Conservation (phyloP, 1,284 basidiomycete genomes). For the Neolentinus lepideus region DNA sequence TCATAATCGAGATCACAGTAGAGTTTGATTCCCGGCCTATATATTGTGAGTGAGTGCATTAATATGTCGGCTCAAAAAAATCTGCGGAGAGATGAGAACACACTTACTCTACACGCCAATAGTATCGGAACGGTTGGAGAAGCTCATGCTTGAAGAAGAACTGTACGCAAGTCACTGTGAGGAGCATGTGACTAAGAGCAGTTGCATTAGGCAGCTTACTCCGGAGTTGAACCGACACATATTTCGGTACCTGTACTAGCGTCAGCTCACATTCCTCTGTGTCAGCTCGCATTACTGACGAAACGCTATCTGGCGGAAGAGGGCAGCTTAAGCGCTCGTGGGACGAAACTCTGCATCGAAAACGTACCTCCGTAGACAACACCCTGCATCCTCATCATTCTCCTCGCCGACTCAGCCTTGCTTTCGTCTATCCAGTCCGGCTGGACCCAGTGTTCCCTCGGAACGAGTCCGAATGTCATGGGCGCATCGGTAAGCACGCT, state of each 20-base stretch:
- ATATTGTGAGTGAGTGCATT: constrained; percentile 10
- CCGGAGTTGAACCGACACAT: constrained; percentile 87
- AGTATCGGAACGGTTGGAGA: constrained; percentile 44
- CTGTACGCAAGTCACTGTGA: constrained; percentile 63
- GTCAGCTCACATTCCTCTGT: constrained; percentile 1
- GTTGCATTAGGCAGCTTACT: constrained; percentile 32
- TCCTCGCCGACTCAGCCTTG: constrained; percentile 54
- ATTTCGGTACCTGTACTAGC: constrained; percentile 47
- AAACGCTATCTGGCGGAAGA: constrained; percentile 36
- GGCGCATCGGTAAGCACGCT: constrained; percentile 46
- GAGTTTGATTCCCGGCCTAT: constrained; percentile 56
- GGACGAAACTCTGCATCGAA: constrained; percentile 3
- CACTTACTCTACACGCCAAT: constrained; percentile 63
- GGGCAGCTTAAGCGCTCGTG: constrained; percentile 2
- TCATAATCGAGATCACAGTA: constrained; percentile 70
- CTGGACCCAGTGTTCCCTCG: constrained; percentile 71
- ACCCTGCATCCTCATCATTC: constrained; percentile 51
- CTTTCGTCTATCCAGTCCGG: constrained; percentile 78
- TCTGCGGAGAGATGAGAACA: neutral
- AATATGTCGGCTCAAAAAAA: constrained; percentile 7
- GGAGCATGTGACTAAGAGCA: constrained; percentile 6
- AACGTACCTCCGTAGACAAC: constrained; percentile 63
- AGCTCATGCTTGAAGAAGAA: constrained; percentile 54
- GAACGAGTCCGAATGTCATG: constrained; percentile 66
- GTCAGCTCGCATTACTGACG: constrained; percentile 28